Conservation (phyloP, 805 yeast genomes). For the Spathaspora boniae region DNA sequence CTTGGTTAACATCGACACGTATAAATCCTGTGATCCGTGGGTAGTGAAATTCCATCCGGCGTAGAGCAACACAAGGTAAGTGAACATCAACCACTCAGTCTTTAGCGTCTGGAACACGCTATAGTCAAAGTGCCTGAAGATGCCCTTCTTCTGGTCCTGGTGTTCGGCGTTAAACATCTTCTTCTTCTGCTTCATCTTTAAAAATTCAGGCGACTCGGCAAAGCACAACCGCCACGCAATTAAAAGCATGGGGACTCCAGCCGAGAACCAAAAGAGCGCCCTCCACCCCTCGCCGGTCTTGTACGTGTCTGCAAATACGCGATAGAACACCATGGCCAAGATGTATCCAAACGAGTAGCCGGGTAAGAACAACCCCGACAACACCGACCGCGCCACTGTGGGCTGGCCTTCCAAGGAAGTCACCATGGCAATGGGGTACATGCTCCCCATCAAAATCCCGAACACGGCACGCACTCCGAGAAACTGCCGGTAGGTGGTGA, state of each 20-base stretch:
- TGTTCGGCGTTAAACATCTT: slow-evolving; percentile 6
- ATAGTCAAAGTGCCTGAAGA: slow-evolving; percentile 5
- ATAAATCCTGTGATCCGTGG: slow-evolving; percentile 42
- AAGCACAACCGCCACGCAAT: slow-evolving; percentile 28
- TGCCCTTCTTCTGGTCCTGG: slow-evolving; percentile 26
- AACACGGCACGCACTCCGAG: slow-evolving; percentile 61
- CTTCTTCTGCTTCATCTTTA: slow-evolving; percentile 11
- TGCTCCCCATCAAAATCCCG: slow-evolving; percentile 57
- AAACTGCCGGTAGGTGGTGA: slow-evolving; percentile 52
- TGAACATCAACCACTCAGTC: slow-evolving; percentile 57
- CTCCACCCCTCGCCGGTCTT: slow-evolving; percentile 55
- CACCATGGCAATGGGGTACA: slow-evolving; percentile 53
- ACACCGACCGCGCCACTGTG: slow-evolving; percentile 49
- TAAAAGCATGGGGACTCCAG: slow-evolving; percentile 47
- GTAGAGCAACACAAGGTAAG: slow-evolving; percentile 52
- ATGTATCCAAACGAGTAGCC: slow-evolving; percentile 75
- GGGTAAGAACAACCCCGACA: slow-evolving; percentile 71
- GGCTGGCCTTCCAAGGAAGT: slow-evolving; percentile 56
- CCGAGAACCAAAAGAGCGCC: slow-evolving; percentile 64
- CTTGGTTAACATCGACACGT: slow-evolving; percentile 35
- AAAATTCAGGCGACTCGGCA: slow-evolving; percentile 50
- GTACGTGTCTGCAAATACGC: slow-evolving; percentile 53
- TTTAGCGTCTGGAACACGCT: slow-evolving; percentile 17
- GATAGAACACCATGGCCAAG: slow-evolving; percentile 59
- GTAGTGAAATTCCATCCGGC: slow-evolving; percentile 40